phyloP scores from a whole-genome alignment of 1,284 basidiomycete genomes.

The Kwoniella shivajii region DNA sequence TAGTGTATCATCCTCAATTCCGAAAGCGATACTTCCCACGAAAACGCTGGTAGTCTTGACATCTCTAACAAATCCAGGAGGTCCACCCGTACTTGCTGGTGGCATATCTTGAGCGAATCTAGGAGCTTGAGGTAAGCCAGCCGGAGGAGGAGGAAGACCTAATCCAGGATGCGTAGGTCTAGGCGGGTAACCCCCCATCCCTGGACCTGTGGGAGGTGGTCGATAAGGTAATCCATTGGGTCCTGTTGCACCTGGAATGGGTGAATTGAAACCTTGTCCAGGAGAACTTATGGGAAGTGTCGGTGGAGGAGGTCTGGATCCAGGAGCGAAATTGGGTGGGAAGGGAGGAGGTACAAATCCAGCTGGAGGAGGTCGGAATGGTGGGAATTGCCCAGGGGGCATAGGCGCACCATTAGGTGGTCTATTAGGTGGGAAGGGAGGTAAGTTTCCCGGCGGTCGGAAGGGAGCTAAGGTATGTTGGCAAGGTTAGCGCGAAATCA shows the following conservation, averaged over 20 bases:
- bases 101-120: slow-evolving; percentile 4
- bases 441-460: slow-evolving; percentile 23
- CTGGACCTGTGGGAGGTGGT: slow-evolving; percentile 9
- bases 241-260: not conserved
- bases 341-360: slow-evolving; percentile 35
- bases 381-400: slow-evolving; percentile 23
- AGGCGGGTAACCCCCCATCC: slow-evolving; percentile 7
- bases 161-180: slow-evolving; percentile 34
- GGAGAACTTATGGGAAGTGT: slow-evolving; percentile 2
- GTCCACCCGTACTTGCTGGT: slow-evolving; percentile 1
- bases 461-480: slow-evolving; percentile 17
- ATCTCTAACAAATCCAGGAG: slow-evolving; percentile 36
- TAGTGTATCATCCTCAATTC: slow-evolving; percentile 75
- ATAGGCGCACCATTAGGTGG: slow-evolving; percentile 8
- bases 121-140: slow-evolving; percentile 31
- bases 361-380: slow-evolving; percentile 22
- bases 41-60: slow-evolving; percentile 67
- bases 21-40: slow-evolving; percentile 92
- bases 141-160: slow-evolving; percentile 23
- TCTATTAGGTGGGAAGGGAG: slow-evolving; percentile 28
- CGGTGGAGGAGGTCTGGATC: slow-evolving; percentile 19
- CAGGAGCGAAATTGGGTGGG: slow-evolving; percentile 37
- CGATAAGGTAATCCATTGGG: slow-evolving; percentile 3
- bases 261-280: not conserved
- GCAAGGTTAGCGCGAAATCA: too few relatives aligned